phyloP scores from a whole-genome alignment of 495 filamentous ascomycete species.

The Acidiella bohemica region DNA sequence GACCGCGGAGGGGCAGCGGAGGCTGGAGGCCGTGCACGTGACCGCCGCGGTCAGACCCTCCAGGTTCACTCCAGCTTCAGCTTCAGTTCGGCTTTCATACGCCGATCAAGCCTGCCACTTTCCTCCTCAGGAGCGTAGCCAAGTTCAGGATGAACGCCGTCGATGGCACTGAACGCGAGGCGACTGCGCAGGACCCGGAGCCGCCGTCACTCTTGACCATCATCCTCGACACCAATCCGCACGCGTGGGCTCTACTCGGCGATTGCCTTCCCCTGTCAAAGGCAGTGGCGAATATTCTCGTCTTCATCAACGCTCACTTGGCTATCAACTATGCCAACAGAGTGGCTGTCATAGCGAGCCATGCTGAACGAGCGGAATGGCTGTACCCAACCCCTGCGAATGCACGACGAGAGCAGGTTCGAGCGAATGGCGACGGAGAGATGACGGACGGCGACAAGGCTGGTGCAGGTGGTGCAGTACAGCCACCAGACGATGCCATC shows the following conservation, averaged over 20 bases:
- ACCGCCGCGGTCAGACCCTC: too few relatives aligned
- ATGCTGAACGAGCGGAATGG: slow-evolving; percentile 70
- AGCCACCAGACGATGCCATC: slow-evolving; percentile 46
- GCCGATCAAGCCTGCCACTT: too few relatives aligned
- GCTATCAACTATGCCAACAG: slow-evolving; percentile 85
- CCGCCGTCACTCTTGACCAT: slow-evolving; percentile 79
- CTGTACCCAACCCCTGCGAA: slow-evolving; percentile 54
- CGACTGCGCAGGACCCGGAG: slow-evolving; percentile 45
- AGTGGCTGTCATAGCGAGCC: slow-evolving; percentile 82
- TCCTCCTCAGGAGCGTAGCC: too few relatives aligned
- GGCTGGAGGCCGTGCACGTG: too few relatives aligned
- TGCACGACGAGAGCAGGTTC: slow-evolving; percentile 22
- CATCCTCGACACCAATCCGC: slow-evolving; percentile 91
- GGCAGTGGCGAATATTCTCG: slow-evolving; percentile 76
- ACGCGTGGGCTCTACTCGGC: slow-evolving; percentile 73
- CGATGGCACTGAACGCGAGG: slow-evolving; percentile 79
- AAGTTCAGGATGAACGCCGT: slow-evolving; percentile 62
- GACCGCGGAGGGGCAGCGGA: too few relatives aligned
- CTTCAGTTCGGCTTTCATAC: too few relatives aligned
- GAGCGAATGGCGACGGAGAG: slow-evolving; percentile 27
- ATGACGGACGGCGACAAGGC: slow-evolving; percentile 13
- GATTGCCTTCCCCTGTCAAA: slow-evolving; percentile 67
- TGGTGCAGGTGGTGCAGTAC: slow-evolving; percentile 7
- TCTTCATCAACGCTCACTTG: slow-evolving; percentile 93
- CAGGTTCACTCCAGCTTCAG: background rate